These are phyloP conservation scores for Cokeromyces recurvatus DNA, from an alignment of 371 early-diverging fungal genomes.

Conservation along the genomic window DNA sequence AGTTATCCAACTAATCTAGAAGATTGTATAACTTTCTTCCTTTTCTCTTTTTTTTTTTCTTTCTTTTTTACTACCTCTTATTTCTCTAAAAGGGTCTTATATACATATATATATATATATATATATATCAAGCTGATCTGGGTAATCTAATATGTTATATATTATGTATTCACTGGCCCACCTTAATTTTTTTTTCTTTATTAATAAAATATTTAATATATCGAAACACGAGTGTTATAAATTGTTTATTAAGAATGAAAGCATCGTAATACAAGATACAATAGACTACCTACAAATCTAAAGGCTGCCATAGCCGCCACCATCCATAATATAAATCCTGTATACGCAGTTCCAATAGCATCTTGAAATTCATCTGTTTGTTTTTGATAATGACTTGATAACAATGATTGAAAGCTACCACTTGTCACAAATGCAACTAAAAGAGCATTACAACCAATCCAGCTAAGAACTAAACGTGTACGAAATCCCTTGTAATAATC, in stretches of 20 bases:
- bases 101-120: no score
- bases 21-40: no score
- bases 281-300: constrained; percentile 74
- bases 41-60: no score
- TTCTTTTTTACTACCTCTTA: no score
- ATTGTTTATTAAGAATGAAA: constrained; percentile 19
- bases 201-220: no score
- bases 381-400: constrained; percentile 12
- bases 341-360: constrained; percentile 43
- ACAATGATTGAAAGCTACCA: constrained; percentile 36
- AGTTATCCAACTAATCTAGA: no score
- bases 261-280: constrained; percentile 27
- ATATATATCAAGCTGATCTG: no score
- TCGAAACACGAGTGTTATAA: no score
- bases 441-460: constrained; percentile 81
- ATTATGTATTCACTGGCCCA: no score
- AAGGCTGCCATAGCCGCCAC: constrained; percentile 71
- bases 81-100: no score
- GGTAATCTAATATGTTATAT: no score
- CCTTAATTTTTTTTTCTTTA: no score
- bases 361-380: constrained; percentile 14
- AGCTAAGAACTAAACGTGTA: constrained; percentile 74
- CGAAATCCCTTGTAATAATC: constrained; percentile 86
- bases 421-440: constrained; percentile 70
- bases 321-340: constrained; percentile 82